A percentile compares a stretch with the other conserved stretches of the same genome.
These are phyloP conservation scores for Clarireedia homoeocarpa DNA, from an alignment of 2,329 filamentous ascomycete species.

Conservation along the genomic window DNA sequence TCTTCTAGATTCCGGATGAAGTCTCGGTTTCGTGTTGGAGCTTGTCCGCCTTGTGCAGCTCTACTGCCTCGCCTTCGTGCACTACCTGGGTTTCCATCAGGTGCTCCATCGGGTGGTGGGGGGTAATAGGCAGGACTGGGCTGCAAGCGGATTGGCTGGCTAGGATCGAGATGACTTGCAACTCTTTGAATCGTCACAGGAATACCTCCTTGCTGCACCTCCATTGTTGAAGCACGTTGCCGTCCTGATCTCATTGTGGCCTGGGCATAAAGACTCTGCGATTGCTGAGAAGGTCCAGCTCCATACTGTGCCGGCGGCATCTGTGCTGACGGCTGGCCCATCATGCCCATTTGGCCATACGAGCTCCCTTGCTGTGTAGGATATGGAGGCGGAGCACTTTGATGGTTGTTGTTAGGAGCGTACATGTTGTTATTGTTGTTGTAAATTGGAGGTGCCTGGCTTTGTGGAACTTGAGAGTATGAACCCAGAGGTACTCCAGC, in stretches of 20 bases:
- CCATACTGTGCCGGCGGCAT: conserved; percentile 59
- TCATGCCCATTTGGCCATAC: conserved; percentile 69
- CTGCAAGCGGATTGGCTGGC: conserved; percentile 84
- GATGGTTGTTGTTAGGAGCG: conserved; percentile 47
- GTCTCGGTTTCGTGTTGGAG: conserved; percentile 59
- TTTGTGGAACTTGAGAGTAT: conserved; percentile 43
- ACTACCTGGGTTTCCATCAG: conserved; percentile 49
- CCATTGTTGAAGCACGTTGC: conserved; percentile 92
- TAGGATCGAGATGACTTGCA: conserved; percentile 91
- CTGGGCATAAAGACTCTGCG: conserved; percentile 65
- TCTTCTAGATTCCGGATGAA: conserved; percentile 95
- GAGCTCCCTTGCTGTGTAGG: conserved; percentile 58
- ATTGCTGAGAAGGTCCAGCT: conserved; percentile 38
- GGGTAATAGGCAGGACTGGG: conserved; percentile 97
- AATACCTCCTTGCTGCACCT: conserved; percentile 87
- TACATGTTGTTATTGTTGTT: conserved; percentile 73
- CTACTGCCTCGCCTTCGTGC: conserved; percentile 71
- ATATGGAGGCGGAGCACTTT: conserved; percentile 67
- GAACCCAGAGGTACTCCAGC: neutral
- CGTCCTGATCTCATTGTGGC: conserved; percentile 69
- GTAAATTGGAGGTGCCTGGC: conserved; percentile 64
- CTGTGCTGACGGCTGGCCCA: conserved; percentile 52
- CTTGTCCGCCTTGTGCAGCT: conserved; percentile 49
- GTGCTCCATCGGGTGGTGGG: conserved; percentile 76
- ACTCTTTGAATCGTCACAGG: conserved; percentile 89